These are phyloP conservation scores for Penicillium bialowiezense DNA, from an alignment of 495 filamentous ascomycete species.

Conservation along the genomic window DNA sequence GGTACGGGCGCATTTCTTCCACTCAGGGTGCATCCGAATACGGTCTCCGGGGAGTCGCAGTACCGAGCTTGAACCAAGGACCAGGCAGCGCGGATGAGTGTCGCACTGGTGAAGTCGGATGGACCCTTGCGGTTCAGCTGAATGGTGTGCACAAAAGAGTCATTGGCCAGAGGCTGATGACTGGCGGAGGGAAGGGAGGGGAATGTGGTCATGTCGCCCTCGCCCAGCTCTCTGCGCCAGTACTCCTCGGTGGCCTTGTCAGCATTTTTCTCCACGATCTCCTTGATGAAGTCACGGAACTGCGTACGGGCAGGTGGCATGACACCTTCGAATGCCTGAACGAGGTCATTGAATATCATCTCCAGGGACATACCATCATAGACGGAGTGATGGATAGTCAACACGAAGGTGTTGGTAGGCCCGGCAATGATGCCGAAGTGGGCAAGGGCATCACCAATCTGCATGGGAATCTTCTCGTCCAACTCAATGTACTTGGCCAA, in stretches of 20 bases:
- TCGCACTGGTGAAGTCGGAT: slow-evolving; percentile 17
- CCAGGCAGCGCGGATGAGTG: slow-evolving; percentile 33
- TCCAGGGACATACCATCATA: slow-evolving; percentile 23
- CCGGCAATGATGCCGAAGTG: slow-evolving; percentile 37
- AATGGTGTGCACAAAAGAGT: slow-evolving; percentile 5
- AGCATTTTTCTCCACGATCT: slow-evolving; percentile 9
- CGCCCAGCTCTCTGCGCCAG: slow-evolving; percentile 29
- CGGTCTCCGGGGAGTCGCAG: slow-evolving; percentile 22
- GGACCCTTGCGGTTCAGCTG: slow-evolving; percentile 16
- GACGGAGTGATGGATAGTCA: slow-evolving; percentile 20
- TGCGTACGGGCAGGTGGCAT: slow-evolving; percentile 6
- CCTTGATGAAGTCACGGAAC: slow-evolving; percentile 23
- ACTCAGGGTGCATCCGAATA: slow-evolving; percentile 48
- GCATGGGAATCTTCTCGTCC: slow-evolving; percentile 36
- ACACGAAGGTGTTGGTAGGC: slow-evolving; percentile 6
- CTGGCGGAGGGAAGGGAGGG: slow-evolving; percentile 39
- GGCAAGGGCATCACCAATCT: slow-evolving; percentile 42
- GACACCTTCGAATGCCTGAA: slow-evolving; percentile 7
- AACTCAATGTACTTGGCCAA: slow-evolving; percentile 37
- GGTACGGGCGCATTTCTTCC: slow-evolving; percentile 51
- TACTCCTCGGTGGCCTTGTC: slow-evolving; percentile 19
- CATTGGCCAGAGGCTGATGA: slow-evolving; percentile 28
- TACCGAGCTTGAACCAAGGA: slow-evolving; percentile 41
- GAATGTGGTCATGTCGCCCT: slow-evolving; percentile 33
- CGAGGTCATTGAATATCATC: slow-evolving; percentile 17